A percentile compares a stretch with the other conserved stretches of the same genome.
These are phyloP conservation scores for Astrephomene gubernaculifera DNA, from an alignment of 139 green algal genomes.

Conservation along the genomic window DNA sequence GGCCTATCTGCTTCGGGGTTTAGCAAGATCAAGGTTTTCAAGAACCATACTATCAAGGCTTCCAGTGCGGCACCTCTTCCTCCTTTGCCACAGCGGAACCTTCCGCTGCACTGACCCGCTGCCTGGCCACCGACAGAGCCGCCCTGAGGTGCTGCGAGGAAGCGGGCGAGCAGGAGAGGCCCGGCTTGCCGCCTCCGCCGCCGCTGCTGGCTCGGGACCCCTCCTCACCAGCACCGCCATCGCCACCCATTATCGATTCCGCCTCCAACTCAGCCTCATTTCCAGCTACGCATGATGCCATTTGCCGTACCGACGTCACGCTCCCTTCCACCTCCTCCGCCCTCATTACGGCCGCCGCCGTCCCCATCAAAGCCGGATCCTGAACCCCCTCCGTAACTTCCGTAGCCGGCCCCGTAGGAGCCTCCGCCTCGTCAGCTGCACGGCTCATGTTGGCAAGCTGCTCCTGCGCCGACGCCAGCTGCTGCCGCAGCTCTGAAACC, in stretches of 20 bases:
- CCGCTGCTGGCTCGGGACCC: not conserved
- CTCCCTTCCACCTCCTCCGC: not conserved
- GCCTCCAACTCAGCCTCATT: not conserved
- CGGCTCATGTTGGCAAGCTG: not conserved
- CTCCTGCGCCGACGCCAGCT: not conserved
- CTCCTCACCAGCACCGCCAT: not conserved
- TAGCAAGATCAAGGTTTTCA: not conserved
- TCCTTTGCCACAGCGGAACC: not conserved
- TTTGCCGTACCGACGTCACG: too few relatives aligned
- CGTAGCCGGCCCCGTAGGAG: not conserved
- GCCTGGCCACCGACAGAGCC: not conserved
- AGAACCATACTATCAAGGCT: not conserved
- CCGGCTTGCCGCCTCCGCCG: not conserved
- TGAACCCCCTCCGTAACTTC: not conserved
- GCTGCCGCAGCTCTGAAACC: constrained; percentile 7
- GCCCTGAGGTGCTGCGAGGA: not conserved
- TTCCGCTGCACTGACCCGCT: not conserved
- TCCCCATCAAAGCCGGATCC: not conserved
- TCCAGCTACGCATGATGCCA: constrained; percentile 24
- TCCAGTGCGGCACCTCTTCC: not conserved
- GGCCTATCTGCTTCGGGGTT: not conserved
- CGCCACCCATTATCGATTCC: not conserved
- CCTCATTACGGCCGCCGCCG: not conserved
- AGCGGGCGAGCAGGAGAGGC: not conserved
- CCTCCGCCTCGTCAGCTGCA: not conserved